Percentiles rank a stretch among this genome's conserved stretches.
Evolutionary conservation across 805 yeast species (phyloP).

Genomic region (Teunomyces panamensis): DNA sequence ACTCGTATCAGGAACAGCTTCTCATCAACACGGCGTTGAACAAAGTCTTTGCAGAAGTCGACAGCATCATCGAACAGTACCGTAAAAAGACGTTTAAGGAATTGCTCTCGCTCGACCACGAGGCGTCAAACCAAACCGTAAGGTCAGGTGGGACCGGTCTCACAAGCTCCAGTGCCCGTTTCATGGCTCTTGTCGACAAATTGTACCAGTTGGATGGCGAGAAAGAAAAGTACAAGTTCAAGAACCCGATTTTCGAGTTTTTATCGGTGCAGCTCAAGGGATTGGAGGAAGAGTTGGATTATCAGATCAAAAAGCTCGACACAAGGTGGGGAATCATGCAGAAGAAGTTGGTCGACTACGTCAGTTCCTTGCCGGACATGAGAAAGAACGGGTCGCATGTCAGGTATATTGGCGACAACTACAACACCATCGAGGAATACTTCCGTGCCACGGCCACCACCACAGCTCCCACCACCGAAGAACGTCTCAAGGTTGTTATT

Average conservation of each 20-base stretch:
- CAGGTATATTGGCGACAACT: conserved; percentile 37
- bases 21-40: conserved; percentile 28
- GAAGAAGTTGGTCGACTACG: conserved; percentile 33
- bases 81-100: conserved; percentile 34
- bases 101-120: conserved; percentile 37
- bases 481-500: conserved; percentile 23
- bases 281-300: conserved; percentile 31
- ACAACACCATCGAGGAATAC: conserved; percentile 33
- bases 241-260: conserved; percentile 35
- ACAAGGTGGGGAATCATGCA: conserved; percentile 37
- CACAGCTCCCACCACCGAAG: conserved; percentile 21
- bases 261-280: conserved; percentile 29
- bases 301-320: conserved; percentile 35
- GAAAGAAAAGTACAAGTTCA: conserved; percentile 9
- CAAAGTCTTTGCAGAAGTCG: conserved; percentile 31
- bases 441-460: conserved; percentile 28
- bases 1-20: conserved; percentile 23
- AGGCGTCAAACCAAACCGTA: conserved; percentile 16
- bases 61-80: conserved; percentile 32
- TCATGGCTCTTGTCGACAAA: conserved; percentile 38
- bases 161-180: conserved; percentile 23
- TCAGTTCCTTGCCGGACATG: conserved; percentile 27
- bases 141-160: conserved; percentile 6
- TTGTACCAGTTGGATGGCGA: conserved; percentile 30
- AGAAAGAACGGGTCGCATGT: conserved; percentile 36